A percentile compares a stretch with the other conserved stretches of the same genome.
These are phyloP conservation scores for Chlamydomonas sp. DNA, from an alignment of 139 green algal genomes.

Conservation along the genomic window DNA sequence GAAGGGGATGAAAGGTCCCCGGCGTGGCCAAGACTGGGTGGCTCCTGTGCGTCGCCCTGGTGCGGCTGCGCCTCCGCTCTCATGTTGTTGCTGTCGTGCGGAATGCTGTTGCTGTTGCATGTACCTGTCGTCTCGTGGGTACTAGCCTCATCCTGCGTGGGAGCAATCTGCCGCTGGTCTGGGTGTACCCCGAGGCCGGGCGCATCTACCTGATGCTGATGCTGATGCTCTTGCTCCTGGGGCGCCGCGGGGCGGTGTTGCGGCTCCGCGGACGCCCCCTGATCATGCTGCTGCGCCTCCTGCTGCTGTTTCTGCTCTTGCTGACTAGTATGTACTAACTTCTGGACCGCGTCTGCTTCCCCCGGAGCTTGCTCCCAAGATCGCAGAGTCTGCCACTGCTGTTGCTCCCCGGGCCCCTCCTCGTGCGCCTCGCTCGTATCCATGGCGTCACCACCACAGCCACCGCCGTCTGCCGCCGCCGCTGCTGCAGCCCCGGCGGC, in stretches of 20 bases:
- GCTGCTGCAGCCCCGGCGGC: not conserved
- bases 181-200: not conserved
- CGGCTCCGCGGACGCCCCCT: too few species aligned
- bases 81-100: not conserved
- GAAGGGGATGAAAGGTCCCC: too few species aligned
- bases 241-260: too few species aligned
- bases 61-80: not conserved
- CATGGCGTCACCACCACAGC: not conserved
- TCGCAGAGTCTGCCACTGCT: not conserved
- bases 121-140: too few species aligned
- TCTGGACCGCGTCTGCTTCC: too few species aligned
- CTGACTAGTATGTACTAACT: too few species aligned
- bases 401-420: not conserved
- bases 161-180: too few species aligned
- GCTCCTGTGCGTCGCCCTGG: not conserved
- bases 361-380: too few species aligned
- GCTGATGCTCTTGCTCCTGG: not conserved
- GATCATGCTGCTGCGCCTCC: not conserved
- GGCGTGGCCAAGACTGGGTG: too few species aligned
- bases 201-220: not conserved
- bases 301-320: not conserved
- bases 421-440: not conserved
- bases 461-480: not conserved
- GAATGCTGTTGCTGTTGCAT: too few species aligned
- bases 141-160: too few species aligned